Evolutionary conservation across 2,329 filamentous ascomycete genomes (phyloP), one percentile per base, ranked within the genome.

Genomic region (Penicillium sp.): DNA sequence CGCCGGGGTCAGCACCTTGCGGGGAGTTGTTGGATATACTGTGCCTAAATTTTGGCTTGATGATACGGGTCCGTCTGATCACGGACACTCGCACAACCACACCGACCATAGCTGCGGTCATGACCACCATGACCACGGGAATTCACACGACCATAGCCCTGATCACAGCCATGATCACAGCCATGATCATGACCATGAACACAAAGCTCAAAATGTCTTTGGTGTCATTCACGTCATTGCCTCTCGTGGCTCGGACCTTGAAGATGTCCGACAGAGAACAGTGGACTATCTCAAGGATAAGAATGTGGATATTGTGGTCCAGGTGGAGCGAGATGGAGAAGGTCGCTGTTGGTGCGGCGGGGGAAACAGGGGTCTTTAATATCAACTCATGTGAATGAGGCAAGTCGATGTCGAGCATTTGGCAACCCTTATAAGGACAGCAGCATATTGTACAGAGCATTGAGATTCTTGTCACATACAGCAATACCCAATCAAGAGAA

Each of bases 31-130:
- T 0, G 87, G 89, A 50, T 97, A 97, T 67, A 83, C 89, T 1
- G 90, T 89, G 1, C 92, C 93, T 7, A 89, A 92, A 66, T 97
- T 97, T 69, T 99, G 94, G 94, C 78, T 94, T 14, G 90, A 95
- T 64, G 92, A 96, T 60, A 78, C 78, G 15, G 68, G 69, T 2
- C 69, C 73, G 20, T 72, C 73, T 58, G 66, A 6, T 76, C 76
- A 80, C 55, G 45, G 49, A 6, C 59, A 65, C 44, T 45, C 40
- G 25, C 54, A 66, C 49, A 71, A 73, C 18, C 70, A 75, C 46
- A n/a, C 74, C 53, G 57, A 69, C 37, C 67, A 73, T 59, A 56
- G 65, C 26, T 61, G 71, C 58, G 53, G 60, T 31, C 71, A 74
- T 55, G 52, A 61, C 14, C 70, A 75, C 58, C 46, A 63, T 43